Base-by-base conservation (phyloP, 345 rosid genomes). In the Gossypium thurberi region DNA sequence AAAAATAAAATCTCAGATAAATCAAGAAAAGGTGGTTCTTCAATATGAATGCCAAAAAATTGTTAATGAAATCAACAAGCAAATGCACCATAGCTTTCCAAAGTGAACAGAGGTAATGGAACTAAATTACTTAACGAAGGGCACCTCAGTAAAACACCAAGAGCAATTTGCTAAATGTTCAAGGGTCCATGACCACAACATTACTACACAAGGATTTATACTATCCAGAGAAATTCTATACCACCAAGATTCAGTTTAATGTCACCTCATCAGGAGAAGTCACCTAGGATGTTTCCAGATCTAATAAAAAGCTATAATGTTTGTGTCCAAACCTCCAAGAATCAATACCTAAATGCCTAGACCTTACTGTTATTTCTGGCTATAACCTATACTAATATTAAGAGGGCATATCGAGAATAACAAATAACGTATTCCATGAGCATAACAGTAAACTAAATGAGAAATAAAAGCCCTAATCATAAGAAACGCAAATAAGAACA, bases 51-150 rank as follows among this genome's bases (percentile, higher is more conserved):
- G 50, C 69, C 18, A 42, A 64, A 9, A 64, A 65, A 43, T 2
- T 10, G 33, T 65, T 10, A 42, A 2, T 18, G 69, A 43, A n/a
- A 64, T n/a, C 50, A 63, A 40, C 50, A 64, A 20, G 69, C n/a
- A 65, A 43, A 65, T 65, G n/a, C 51, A 43, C n/a, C 68, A 63
- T n/a, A 11, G 52, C 51, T 43, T 65, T 65, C 33, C 28, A 65
- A 63, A 63, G 15, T 42, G 18, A 63, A 40, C 48, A 43, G 28
- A 20, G 69, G 50, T 65, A 15, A 65, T 10, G 26, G 26, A 43
- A 43, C 69, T 5, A 43, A 65, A 43, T 43, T 63, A 46, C 3
- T 42, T 33, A 33, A 33, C 9, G 42, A 40, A 17, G 20, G 68
- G 42, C 23, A 63, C 3, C 21, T 63, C 23, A n/a, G 44, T 42